These are phyloP conservation scores for Penicillium lagena DNA, from an alignment of 495 filamentous ascomycete genomes.

Conservation along the genomic window DNA sequence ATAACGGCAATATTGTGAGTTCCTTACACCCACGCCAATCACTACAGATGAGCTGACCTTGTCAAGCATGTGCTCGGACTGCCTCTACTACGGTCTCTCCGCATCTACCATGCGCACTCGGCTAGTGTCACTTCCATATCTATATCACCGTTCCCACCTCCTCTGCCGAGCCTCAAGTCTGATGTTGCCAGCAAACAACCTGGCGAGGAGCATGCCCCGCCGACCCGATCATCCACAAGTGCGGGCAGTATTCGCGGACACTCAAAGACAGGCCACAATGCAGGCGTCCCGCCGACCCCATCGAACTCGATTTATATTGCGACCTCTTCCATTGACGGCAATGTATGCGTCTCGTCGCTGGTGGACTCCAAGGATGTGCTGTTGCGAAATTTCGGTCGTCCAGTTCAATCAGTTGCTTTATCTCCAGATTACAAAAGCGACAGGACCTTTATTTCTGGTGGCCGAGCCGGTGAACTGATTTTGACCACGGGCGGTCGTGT, in stretches of 20 bases:
- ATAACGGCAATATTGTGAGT: constrained; percentile 94
- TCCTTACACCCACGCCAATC: constrained; percentile 1
- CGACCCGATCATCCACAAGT: constrained; percentile 36
- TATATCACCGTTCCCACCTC: constrained; percentile 83
- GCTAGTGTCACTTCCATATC: constrained; percentile 86
- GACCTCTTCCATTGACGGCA: constrained; percentile 90
- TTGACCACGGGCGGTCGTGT: constrained; percentile 76
- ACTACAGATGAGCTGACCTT: constrained; percentile 12
- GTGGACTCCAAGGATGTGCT: constrained; percentile 75
- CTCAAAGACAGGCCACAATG: constrained; percentile 35
- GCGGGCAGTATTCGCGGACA: constrained; percentile 46
- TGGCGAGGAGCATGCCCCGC: constrained; percentile 38
- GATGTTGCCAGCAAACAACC: constrained; percentile 42
- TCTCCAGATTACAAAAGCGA: constrained; percentile 91
- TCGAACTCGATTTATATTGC: constrained; percentile 88
- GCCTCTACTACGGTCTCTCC: constrained; percentile 69
- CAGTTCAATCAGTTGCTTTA: constrained; percentile 80
- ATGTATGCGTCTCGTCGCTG: constrained; percentile 82
- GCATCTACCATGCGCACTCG: constrained; percentile 83
- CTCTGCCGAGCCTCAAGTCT: constrained; percentile 51
- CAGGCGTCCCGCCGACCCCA: constrained; percentile 53
- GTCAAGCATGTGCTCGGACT: constrained; percentile 75
- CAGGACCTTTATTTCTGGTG: constrained; percentile 80
- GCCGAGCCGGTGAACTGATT: constrained; percentile 81
- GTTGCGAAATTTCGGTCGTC: constrained; percentile 86